phyloP scores from a whole-genome alignment of 2,329 filamentous ascomycete genomes.

The Penicillium italicum region DNA sequence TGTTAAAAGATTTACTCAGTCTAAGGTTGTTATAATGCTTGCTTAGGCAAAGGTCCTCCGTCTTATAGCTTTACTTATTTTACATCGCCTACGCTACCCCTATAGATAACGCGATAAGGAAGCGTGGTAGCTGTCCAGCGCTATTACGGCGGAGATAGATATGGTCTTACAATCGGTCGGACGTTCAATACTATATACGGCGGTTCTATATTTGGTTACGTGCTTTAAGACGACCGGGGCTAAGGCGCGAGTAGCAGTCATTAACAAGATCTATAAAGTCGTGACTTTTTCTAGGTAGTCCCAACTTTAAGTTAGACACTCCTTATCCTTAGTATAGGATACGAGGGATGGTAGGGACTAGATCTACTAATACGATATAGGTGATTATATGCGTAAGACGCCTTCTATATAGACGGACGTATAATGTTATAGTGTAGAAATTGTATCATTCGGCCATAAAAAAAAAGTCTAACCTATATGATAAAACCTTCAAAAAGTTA shows the following conservation, averaged over 20 bases:
- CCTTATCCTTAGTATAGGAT: slow-evolving; percentile 5
- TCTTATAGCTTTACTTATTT: slow-evolving; percentile 9
- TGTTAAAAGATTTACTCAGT: slow-evolving; percentile 5
- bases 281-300: slow-evolving; percentile 14
- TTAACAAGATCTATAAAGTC: neutral
- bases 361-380: slow-evolving; percentile 12
- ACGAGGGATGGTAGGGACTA: neutral
- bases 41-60: slow-evolving; percentile 12
- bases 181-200: slow-evolving; percentile 12
- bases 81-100: slow-evolving; percentile 10
- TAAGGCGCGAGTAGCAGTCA: neutral
- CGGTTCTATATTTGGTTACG: slow-evolving; percentile 10
- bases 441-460: neutral
- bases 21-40: slow-evolving; percentile 9
- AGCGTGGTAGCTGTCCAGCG: neutral
- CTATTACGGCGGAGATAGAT: slow-evolving; percentile 13
- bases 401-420: neutral
- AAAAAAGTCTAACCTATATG: neutral
- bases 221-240: slow-evolving; percentile 8
- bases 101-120: slow-evolving; percentile 5
- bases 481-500: neutral
- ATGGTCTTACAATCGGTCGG: slow-evolving; percentile 1
- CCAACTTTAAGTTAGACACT: neutral
- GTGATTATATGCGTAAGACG: neutral
- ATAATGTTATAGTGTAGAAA: neutral